These are phyloP conservation scores for Lachancea quebecensis DNA, from an alignment of 805 yeast genomes.

Conservation along the genomic window DNA sequence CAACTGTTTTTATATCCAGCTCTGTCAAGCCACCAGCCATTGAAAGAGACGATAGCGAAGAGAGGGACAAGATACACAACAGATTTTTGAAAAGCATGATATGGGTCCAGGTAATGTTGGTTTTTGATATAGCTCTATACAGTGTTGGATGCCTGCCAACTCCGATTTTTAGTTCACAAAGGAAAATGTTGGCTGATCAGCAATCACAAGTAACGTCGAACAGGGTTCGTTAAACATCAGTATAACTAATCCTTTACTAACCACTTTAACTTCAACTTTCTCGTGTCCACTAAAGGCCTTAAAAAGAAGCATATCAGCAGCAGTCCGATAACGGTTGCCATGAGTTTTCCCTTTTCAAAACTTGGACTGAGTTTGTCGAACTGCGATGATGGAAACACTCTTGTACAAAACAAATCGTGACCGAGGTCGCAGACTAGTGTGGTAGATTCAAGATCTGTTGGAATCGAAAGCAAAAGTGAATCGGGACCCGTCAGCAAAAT, in stretches of 20 bases:
- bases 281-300: slow-evolving; percentile 51
- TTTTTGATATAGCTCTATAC: too few relatives aligned
- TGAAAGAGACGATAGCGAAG: background rate
- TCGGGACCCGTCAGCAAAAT: slow-evolving; percentile 31
- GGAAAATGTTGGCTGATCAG: background rate
- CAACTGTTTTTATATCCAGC: slow-evolving; percentile 37
- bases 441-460: slow-evolving; percentile 79
- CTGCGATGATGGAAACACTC: slow-evolving; percentile 72
- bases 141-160: too few relatives aligned
- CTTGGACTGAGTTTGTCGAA: slow-evolving; percentile 66
- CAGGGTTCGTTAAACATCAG: background rate
- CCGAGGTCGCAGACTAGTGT: slow-evolving; percentile 60
- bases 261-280: slow-evolving; percentile 51
- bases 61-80: background rate
- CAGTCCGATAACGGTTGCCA: slow-evolving; percentile 52
- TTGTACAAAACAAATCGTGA: slow-evolving; percentile 70
- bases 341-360: slow-evolving; percentile 61
- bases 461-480: slow-evolving; percentile 37
- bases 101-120: too few relatives aligned
- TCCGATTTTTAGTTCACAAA: background rate
- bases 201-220: slow-evolving; percentile 1
- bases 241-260: slow-evolving; percentile 20
- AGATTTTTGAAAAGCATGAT: background rate
- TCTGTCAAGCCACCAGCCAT: slow-evolving; percentile 23
- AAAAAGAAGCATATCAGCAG: slow-evolving; percentile 40